These are phyloP conservation scores for Sequoiadendron giganteum DNA, from an alignment of 75 land plant species.

Conservation along the genomic window DNA sequence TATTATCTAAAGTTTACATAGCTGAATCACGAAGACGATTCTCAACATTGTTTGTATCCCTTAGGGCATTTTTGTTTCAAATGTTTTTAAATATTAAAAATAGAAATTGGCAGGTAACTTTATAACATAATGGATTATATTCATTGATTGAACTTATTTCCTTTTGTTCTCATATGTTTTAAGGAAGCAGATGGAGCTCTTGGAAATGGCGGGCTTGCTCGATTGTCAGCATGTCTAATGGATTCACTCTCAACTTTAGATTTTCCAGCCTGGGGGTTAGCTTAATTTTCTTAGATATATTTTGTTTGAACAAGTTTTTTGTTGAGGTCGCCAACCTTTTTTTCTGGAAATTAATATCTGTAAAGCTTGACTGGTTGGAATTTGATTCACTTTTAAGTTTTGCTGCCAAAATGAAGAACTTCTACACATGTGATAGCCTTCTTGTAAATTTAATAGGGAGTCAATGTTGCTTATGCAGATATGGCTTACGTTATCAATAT, in stretches of 20 bases:
- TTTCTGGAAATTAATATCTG: not conserved
- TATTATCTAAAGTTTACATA: not conserved
- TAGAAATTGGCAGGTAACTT: not conserved
- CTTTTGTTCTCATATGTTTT: not conserved
- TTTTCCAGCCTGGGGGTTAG: constrained; percentile 86
- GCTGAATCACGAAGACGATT: not conserved
- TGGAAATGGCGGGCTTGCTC: constrained; percentile 86
- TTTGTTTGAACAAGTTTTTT: not conserved
- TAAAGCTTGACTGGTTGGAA: not conserved
- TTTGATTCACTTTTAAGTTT: not conserved
- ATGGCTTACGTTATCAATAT: constrained; percentile 81
- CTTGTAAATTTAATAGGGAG: not conserved
- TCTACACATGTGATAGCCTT: not conserved
- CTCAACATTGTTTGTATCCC: not conserved
- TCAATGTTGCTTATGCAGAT: constrained; percentile 28
- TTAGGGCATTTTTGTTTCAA: not conserved
- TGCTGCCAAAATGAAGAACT: not conserved
- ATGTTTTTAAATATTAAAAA: not conserved
- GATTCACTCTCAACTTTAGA: constrained; percentile 78
- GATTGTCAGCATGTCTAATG: constrained; percentile 81
- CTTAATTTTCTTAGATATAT: not conserved
- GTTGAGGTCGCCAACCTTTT: not conserved
- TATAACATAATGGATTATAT: not conserved
- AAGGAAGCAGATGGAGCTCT: constrained; percentile 87
- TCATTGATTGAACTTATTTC: not conserved